These are phyloP conservation scores for Geosmithia morbida DNA, from an alignment of 2,329 filamentous ascomycete species.

Conservation along the genomic window DNA sequence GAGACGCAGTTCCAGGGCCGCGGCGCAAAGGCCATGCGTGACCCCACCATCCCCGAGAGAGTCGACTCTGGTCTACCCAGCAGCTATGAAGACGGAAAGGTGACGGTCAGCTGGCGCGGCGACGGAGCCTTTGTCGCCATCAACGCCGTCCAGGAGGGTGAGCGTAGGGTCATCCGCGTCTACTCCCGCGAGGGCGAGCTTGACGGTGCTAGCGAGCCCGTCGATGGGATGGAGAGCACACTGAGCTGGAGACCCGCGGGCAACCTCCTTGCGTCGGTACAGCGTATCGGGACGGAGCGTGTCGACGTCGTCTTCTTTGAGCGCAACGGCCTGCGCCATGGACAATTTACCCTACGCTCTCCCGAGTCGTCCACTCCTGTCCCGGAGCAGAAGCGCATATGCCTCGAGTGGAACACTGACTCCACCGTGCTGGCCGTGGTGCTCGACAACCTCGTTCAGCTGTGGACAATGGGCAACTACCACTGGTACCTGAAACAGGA, in stretches of 20 bases:
- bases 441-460: conserved; percentile 60
- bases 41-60: conserved; percentile 89
- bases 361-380: conserved; percentile 34
- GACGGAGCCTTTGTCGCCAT: conserved; percentile 86
- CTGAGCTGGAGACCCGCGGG: conserved; percentile 87
- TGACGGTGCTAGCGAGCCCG: conserved; percentile 88
- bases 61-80: conserved; percentile 74
- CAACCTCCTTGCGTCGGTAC: conserved; percentile 79
- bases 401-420: conserved; percentile 77
- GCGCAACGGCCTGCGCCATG: conserved; percentile 91
- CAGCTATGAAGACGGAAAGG: conserved; percentile 50
- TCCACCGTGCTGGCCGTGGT: conserved; percentile 81
- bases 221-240: conserved; percentile 76
- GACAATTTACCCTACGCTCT: conserved; percentile 70
- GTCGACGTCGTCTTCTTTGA: conserved; percentile 90
- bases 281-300: conserved; percentile 46
- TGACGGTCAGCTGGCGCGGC: conserved; percentile 77
- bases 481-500: conserved; percentile 98
- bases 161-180: conserved; percentile 69
- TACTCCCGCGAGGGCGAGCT: conserved; percentile 83
- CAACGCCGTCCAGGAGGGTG: conserved; percentile 55
- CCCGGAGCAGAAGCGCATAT: conserved; percentile 41
- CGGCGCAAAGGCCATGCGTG: conserved; percentile 69
- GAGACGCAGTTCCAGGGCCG: conserved; percentile 97
- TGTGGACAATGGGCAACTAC: conserved; percentile 97